Conservation (phyloP, 2,329 filamentous ascomycete genomes). For the Penicillium glabrum region DNA sequence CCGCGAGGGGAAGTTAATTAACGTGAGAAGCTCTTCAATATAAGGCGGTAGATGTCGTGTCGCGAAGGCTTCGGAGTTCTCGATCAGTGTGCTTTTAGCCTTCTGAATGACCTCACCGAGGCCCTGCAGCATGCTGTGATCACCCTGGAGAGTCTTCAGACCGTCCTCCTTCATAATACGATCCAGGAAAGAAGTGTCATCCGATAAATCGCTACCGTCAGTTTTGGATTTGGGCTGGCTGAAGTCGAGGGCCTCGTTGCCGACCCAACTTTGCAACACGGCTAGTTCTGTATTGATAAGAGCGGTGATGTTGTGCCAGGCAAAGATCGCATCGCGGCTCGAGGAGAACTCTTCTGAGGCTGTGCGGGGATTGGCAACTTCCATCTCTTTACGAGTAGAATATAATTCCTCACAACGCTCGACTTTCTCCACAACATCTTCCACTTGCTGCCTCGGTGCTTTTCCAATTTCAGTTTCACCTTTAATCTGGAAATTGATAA, state of each 20-base stretch:
- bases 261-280: conserved; percentile 93
- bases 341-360: conserved; percentile 75
- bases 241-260: conserved; percentile 93
- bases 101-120: conserved; percentile 88
- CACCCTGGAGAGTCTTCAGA: conserved; percentile 82
- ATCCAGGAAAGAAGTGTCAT: conserved; percentile 92
- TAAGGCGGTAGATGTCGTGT: conserved; percentile 91
- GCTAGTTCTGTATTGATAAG: conserved; percentile 93
- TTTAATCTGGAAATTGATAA: conserved; percentile 91
- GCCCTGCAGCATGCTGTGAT: conserved; percentile 77
- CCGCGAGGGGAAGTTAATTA: conserved; percentile 96
- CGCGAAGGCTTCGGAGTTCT: conserved; percentile 79
- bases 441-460: conserved; percentile 81
- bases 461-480: conserved; percentile 90
- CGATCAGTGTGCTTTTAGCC: conserved; percentile 86
- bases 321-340: conserved; percentile 83
- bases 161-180: conserved; percentile 94
- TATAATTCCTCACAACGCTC: conserved; percentile 85
- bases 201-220: conserved; percentile 69
- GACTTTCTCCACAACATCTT: conserved; percentile 85
- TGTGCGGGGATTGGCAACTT: conserved; percentile 71
- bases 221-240: conserved; percentile 70
- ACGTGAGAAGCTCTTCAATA: conserved; percentile 89
- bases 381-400: conserved; percentile 74
- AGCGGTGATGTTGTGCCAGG: conserved; percentile 96